Evolutionary conservation across 768 basidiomycete species (phyloP).

Genomic region (Mycena venus): DNA sequence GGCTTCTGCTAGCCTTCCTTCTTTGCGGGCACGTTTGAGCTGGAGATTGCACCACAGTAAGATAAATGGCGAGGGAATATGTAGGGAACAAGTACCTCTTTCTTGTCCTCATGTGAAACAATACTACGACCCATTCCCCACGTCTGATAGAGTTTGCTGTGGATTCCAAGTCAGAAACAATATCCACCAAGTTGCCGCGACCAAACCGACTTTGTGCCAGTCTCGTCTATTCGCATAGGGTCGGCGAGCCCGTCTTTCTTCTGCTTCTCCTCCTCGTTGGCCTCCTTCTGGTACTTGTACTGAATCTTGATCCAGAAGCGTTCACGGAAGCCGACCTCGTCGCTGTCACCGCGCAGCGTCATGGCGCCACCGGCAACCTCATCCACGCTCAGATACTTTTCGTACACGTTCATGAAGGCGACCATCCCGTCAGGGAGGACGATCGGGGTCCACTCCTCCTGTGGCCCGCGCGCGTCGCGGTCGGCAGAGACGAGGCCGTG

Average conservation of each 20-base stretch:
- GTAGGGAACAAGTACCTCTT: slow-evolving; percentile 62
- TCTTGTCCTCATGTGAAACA: slow-evolving; percentile 77
- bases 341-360: slow-evolving; percentile 85
- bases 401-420: slow-evolving; percentile 90
- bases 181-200: slow-evolving; percentile 2
- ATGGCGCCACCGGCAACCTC: slow-evolving; percentile 88
- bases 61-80: slow-evolving; percentile 8
- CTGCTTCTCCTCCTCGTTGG: slow-evolving; percentile 82
- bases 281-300: slow-evolving; percentile 89
- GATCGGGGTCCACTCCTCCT: slow-evolving; percentile 94
- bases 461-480: slow-evolving; percentile 90
- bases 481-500: slow-evolving; percentile 88
- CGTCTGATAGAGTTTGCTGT: slow-evolving; percentile 80
- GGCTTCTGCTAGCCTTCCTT: slow-evolving; percentile 85
- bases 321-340: slow-evolving; percentile 87
- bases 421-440: slow-evolving; percentile 88
- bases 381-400: slow-evolving; percentile 88
- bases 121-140: slow-evolving; percentile 88
- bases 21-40: slow-evolving; percentile 84
- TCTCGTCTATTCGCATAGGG: slow-evolving; percentile 75
- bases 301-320: slow-evolving; percentile 93
- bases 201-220: slow-evolving; percentile 74
- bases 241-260: slow-evolving; percentile 70
- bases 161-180: slow-evolving; percentile 11
- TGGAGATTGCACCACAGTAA: slow-evolving; percentile 43